Evolutionary conservation across 1,284 basidiomycete species (phyloP).

Genomic region (Cutaneotrichosporon mucoides): DNA sequence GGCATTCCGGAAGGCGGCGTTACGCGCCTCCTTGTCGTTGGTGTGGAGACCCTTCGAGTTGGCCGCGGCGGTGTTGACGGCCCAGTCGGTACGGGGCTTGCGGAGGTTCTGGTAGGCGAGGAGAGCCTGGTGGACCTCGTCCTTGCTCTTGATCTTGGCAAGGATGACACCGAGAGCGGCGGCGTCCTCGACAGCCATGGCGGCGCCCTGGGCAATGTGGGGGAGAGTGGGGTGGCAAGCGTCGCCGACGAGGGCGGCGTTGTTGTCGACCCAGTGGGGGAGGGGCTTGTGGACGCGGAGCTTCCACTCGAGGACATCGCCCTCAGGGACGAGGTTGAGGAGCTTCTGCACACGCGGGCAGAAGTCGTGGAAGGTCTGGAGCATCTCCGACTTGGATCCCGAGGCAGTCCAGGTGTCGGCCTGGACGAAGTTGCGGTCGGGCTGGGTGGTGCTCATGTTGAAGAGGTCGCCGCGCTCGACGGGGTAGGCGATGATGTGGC

Average conservation of each 20-base stretch:
- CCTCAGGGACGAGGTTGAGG: constrained; percentile 42
- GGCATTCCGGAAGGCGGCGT: constrained; percentile 25
- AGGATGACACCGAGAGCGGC: constrained; percentile 45
- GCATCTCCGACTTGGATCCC: constrained; percentile 43
- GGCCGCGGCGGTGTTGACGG: constrained; percentile 39
- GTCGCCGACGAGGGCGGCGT: constrained; percentile 36
- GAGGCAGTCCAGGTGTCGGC: constrained; percentile 43
- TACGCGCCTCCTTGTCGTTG: constrained; percentile 28
- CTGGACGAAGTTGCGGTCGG: constrained; percentile 43
- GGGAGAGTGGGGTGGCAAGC: constrained; percentile 44
- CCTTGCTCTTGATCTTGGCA: constrained; percentile 34
- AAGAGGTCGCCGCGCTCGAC: constrained; percentile 40
- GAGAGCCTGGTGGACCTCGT: constrained; percentile 42
- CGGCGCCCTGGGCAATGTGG: constrained; percentile 46
- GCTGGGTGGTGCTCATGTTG: constrained; percentile 48
- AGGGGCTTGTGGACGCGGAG: constrained; percentile 44
- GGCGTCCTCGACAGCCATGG: constrained; percentile 48
- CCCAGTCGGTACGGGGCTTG: constrained; percentile 47
- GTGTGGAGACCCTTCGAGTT: constrained; percentile 46
- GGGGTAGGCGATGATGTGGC: constrained; percentile 49
- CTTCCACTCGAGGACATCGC: constrained; percentile 48
- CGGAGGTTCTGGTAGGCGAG: constrained; percentile 42
- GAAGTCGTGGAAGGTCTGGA: constrained; percentile 42
- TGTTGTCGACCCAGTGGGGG: constrained; percentile 41
- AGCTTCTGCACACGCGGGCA: constrained; percentile 46